Percentiles rank a stretch among this genome's conserved stretches.
phyloP scores from a whole-genome alignment of 2,329 filamentous ascomycete species.

The Aaosphaeria pasadenensis region DNA sequence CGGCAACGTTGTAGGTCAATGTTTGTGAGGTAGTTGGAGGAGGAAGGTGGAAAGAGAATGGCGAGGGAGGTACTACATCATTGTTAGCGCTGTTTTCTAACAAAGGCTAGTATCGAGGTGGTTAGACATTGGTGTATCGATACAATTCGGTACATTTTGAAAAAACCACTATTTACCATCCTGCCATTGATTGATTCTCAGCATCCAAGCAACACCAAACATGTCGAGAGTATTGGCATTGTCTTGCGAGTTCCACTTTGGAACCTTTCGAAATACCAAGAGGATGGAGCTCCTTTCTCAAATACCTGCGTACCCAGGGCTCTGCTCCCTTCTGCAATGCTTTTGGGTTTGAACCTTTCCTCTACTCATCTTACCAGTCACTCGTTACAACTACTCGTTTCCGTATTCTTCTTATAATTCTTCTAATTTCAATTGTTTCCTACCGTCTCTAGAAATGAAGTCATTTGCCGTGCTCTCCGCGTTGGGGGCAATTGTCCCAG shows the following conservation, averaged over 20 bases:
- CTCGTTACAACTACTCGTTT: conserved; percentile 29
- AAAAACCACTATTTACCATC: no score
- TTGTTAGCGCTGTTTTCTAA: no score
- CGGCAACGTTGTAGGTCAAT: no score
- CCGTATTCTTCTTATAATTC: conserved; percentile 14
- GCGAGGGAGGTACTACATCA: no score
- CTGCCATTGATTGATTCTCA: conserved; percentile 9
- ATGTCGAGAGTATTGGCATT: conserved; percentile 34
- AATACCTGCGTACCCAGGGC: conserved; percentile 23
- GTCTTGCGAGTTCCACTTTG: conserved; percentile 28
- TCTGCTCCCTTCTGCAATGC: conserved; percentile 18
- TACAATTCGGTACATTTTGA: no score
- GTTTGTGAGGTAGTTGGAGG: no score
- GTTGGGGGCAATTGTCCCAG: conserved; percentile 24
- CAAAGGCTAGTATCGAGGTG: no score
- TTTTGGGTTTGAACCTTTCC: conserved; percentile 23
- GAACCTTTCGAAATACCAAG: conserved; percentile 22
- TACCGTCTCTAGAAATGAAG: conserved; percentile 24
- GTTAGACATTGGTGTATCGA: no score
- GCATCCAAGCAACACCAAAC: conserved; percentile 25
- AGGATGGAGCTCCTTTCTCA: conserved; percentile 23
- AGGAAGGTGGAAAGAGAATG: no score
- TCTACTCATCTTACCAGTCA: conserved; percentile 27
- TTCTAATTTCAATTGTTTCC: conserved; percentile 22
- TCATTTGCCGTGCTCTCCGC: conserved; percentile 22